Percentiles rank a stretch among this genome's conserved stretches.
Evolutionary conservation across 805 yeast genomes (phyloP).

Genomic region (Starmerella vitae): DNA sequence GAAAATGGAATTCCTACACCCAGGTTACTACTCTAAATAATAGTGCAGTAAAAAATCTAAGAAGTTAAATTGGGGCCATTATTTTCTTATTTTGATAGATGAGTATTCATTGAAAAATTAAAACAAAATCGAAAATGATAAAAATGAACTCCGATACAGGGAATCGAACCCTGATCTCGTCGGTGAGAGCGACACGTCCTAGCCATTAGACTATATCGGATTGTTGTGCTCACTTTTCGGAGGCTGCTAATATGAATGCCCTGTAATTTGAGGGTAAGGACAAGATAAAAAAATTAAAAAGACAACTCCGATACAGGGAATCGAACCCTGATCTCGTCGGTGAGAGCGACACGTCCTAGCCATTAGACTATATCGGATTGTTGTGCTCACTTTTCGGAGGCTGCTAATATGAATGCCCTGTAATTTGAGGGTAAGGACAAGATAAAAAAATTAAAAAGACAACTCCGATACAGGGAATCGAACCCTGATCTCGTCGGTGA

Average conservation of each 20-base stretch:
- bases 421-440: not conserved
- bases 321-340: conserved; percentile 24
- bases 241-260: not conserved
- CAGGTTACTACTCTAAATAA: conserved; percentile 36
- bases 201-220: conserved; percentile 20
- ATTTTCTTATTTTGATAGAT: not conserved
- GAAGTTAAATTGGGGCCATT: not conserved
- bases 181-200: conserved; percentile 21
- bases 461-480: conserved; percentile 5
- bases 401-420: not conserved
- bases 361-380: conserved; percentile 23
- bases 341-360: conserved; percentile 25
- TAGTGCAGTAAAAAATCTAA: not conserved
- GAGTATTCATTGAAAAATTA: too few species aligned
- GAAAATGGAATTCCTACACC: conserved; percentile 77
- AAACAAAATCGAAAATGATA: not conserved
- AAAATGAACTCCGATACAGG: conserved; percentile 18
- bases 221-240: not conserved
- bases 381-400: not conserved
- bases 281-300: not conserved
- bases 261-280: not conserved
- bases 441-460: not conserved
- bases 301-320: conserved; percentile 22
- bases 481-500: conserved; percentile 5
- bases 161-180: conserved; percentile 19